phyloP scores from a whole-genome alignment of 352 stramenopile genomes.

The Phytopythium delawarense region DNA sequence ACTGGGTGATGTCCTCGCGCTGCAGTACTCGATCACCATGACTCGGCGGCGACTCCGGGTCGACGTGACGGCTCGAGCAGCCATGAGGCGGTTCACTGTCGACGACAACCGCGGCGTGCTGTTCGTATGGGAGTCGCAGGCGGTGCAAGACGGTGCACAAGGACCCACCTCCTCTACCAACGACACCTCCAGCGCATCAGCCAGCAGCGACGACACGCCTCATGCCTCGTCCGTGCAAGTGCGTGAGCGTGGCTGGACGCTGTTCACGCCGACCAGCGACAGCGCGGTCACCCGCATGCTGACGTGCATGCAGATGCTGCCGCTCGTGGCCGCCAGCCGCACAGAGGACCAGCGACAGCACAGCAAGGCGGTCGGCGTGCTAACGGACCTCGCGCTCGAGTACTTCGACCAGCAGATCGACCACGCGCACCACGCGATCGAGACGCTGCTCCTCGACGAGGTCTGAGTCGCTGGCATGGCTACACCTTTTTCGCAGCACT shows the following conservation, averaged over 20 bases:
- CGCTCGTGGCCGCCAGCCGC: slow-evolving; percentile 12
- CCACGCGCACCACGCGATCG: slow-evolving; percentile 23
- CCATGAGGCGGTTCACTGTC: slow-evolving; percentile 24
- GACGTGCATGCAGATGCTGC: slow-evolving; percentile 28
- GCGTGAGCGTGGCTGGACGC: slow-evolving; percentile 2
- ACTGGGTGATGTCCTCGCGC: slow-evolving; percentile 14
- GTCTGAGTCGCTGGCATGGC: not conserved
- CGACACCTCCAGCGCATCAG: not conserved
- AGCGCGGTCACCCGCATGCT: slow-evolving; percentile 10
- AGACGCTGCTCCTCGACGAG: slow-evolving; percentile 27
- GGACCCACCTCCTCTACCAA: not conserved
- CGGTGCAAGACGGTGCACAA: not conserved
- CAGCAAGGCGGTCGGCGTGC: slow-evolving; percentile 16
- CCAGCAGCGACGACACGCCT: not conserved
- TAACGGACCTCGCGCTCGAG: slow-evolving; percentile 27
- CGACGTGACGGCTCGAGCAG: slow-evolving; percentile 19
- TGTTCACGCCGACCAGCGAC: not conserved
- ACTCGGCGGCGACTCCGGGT: slow-evolving; percentile 16
- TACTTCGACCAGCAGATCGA: slow-evolving; percentile 30
- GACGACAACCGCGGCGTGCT: slow-evolving; percentile 11
- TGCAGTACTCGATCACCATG: slow-evolving; percentile 27
- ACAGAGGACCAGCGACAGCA: slow-evolving; percentile 6
- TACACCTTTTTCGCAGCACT: not conserved
- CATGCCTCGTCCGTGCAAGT: not conserved
- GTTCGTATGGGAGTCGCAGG: slow-evolving; percentile 23